These are phyloP conservation scores for Akanthomyces uredinophilus DNA, from an alignment of 2,329 filamentous ascomycete species.

Conservation along the genomic window DNA sequence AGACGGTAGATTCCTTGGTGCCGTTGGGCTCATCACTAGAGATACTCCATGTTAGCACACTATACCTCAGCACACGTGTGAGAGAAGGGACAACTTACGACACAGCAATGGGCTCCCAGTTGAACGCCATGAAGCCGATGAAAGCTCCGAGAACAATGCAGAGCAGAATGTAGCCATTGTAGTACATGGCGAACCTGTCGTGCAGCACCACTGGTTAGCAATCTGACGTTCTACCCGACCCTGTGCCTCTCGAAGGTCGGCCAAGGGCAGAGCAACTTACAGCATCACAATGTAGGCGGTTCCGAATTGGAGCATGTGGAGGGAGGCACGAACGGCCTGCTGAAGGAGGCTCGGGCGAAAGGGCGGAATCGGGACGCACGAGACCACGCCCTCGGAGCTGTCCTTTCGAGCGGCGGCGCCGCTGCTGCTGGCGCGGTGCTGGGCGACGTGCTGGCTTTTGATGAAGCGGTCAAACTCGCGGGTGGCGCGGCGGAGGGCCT, in stretches of 20 bases:
- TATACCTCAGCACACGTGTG: background rate
- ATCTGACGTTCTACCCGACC: background rate
- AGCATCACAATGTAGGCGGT: conserved; percentile 78
- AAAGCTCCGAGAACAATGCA: conserved; percentile 74
- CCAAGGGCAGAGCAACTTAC: conserved; percentile 22
- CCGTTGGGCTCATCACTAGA: conserved; percentile 29
- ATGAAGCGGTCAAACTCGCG: conserved; percentile 70
- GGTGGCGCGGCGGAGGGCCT: conserved; percentile 63
- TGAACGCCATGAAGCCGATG: conserved; percentile 66
- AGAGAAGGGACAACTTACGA: conserved; percentile 21
- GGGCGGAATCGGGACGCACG: conserved; percentile 22
- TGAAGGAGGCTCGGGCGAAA: conserved; percentile 58
- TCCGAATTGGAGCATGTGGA: conserved; percentile 68
- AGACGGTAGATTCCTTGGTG: conserved; percentile 34
- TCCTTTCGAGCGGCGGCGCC: conserved; percentile 20
- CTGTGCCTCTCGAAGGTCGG: background rate
- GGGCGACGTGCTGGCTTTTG: conserved; percentile 44
- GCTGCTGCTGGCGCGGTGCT: conserved; percentile 21
- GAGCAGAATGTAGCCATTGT: conserved; percentile 71
- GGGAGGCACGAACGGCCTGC: conserved; percentile 59
- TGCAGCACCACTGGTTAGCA: conserved; percentile 6
- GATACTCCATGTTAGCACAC: conserved; percentile 7
- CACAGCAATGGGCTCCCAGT: conserved; percentile 54
- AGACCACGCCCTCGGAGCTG: conserved; percentile 14
- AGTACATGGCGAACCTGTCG: conserved; percentile 49